Base-by-base conservation (phyloP, 2,329 filamentous ascomycete species). In the Niveomyces coronatus region DNA sequence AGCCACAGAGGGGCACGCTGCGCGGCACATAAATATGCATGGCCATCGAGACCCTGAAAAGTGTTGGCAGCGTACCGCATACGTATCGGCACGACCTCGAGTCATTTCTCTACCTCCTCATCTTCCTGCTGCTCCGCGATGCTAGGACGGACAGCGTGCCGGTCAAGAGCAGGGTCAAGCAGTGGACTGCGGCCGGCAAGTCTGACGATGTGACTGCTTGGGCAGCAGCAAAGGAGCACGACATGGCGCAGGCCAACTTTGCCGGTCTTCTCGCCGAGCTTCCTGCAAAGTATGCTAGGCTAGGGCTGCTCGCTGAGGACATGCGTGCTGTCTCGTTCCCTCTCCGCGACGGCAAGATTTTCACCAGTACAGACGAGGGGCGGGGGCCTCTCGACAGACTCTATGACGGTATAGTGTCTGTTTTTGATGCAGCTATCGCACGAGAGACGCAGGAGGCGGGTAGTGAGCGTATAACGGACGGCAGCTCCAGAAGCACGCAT, bases 311-410 rank as follows among this genome's bases (percentile, higher is more conserved):
- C 18, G 26, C 11, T 2, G 18, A 16, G 7, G 28, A 5, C 18
- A 17, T 37, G 18, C 35, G 27, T 14, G 26, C 8, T 9, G n/a
- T 37, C 9, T 14, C 24, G n/a, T 30, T 24, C 11, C 35, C 35
- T 11, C 2, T 31, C 14, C 35, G 35, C 10, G 27, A 37, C 19
- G 35, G 35, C 10, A 14, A 11, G 15, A 2, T 24, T 8, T 37
- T 19, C 27, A 15, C 28, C 2, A 28, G 35, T 5, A 31, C 35
- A 4, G 35, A 31, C 4, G 71, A 76, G 45, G 72, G 77, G 27
- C 18, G 9, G 3, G 10, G 17, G 4, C 27, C 8, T 6, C 2
- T 7, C 1, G 28, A 26, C 3, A 9, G 3, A 5, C 35, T 31
- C 3, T 30, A 37, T 26, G 19, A 37, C 5, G 26, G 35, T 7